These are phyloP conservation scores for Arachis monticola DNA, from an alignment of 331 rosid genomes.

Conservation along the genomic window DNA sequence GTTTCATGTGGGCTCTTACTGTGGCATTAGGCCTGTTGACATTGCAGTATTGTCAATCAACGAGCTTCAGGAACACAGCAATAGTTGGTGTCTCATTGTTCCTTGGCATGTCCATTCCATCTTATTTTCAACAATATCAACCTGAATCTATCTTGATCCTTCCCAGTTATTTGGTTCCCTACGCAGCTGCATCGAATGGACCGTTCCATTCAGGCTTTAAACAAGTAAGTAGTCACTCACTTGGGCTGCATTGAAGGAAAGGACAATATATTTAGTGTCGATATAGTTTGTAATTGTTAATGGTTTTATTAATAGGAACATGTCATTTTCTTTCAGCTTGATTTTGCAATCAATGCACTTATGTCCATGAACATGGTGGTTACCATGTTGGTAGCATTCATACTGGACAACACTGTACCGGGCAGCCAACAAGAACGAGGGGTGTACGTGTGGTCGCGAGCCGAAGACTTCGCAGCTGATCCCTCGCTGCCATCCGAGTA, in stretches of 20 bases:
- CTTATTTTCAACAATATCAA: slow-evolving; percentile 92
- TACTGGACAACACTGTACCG: slow-evolving; percentile 88
- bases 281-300: too few species aligned
- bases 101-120: slow-evolving; percentile 88
- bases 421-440: slow-evolving; percentile 88
- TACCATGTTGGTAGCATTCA: slow-evolving; percentile 73
- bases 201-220: slow-evolving; percentile 70
- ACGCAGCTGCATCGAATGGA: slow-evolving; percentile 86
- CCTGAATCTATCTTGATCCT: slow-evolving; percentile 68
- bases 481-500: slow-evolving; percentile 71
- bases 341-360: slow-evolving; percentile 80
- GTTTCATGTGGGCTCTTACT: slow-evolving; percentile 92
- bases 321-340: slow-evolving; percentile 55
- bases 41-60: slow-evolving; percentile 71
- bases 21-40: slow-evolving; percentile 79
- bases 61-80: slow-evolving; percentile 81
- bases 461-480: slow-evolving; percentile 61
- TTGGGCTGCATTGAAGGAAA: background rate
- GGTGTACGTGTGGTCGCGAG: slow-evolving; percentile 68
- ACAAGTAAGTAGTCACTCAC: slow-evolving; percentile 57
- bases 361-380: slow-evolving; percentile 97
- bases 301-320: too few species aligned
- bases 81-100: slow-evolving; percentile 87
- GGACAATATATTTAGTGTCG: too few species aligned
- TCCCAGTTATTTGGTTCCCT: slow-evolving; percentile 87